Percentiles rank a stretch among this genome's conserved stretches.
Evolutionary conservation across 805 yeast species (phyloP).

Genomic region (Cyberlindnera samutprakarnensis): DNA sequence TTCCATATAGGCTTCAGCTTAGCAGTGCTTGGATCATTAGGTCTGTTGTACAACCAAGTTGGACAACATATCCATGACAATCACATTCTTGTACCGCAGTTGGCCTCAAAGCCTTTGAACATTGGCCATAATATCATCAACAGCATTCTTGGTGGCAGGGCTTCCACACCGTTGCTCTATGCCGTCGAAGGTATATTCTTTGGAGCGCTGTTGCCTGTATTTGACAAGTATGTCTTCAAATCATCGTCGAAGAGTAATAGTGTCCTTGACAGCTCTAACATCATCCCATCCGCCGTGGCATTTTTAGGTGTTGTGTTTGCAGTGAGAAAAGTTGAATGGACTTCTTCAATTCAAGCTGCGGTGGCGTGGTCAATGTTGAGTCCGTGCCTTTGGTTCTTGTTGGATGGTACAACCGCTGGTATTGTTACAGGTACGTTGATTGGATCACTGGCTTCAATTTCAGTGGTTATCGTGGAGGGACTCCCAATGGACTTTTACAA

Average conservation of each 20-base stretch:
- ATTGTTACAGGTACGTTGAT: constrained; percentile 31
- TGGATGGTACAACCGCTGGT: constrained; percentile 54
- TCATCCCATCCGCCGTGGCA: constrained; percentile 43
- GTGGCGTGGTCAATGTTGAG: constrained; percentile 55
- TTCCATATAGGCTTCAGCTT: constrained; percentile 6
- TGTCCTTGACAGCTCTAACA: constrained; percentile 8
- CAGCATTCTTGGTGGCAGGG: not conserved
- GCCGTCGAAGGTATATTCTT: constrained; percentile 50
- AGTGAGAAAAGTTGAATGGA: constrained; percentile 63
- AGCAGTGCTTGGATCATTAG: constrained; percentile 32
- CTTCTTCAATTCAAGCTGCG: constrained; percentile 55
- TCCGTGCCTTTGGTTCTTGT: constrained; percentile 57
- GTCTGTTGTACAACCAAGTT: constrained; percentile 46
- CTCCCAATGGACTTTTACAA: constrained; percentile 51
- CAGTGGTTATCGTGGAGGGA: constrained; percentile 26
- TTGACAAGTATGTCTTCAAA: constrained; percentile 9
- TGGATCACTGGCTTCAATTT: constrained; percentile 14
- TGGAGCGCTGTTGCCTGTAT: constrained; percentile 44
- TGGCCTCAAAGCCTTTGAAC: constrained; percentile 35
- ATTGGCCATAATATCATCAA: constrained; percentile 24
- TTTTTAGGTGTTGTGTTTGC: constrained; percentile 68
- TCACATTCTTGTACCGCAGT: constrained; percentile 34
- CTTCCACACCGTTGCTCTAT: constrained; percentile 12
- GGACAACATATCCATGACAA: constrained; percentile 45
- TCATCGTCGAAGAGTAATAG: constrained; percentile 8